Evolutionary conservation across 2,329 filamentous ascomycete genomes (phyloP).

Genomic region (Trichoderma atroviride): DNA sequence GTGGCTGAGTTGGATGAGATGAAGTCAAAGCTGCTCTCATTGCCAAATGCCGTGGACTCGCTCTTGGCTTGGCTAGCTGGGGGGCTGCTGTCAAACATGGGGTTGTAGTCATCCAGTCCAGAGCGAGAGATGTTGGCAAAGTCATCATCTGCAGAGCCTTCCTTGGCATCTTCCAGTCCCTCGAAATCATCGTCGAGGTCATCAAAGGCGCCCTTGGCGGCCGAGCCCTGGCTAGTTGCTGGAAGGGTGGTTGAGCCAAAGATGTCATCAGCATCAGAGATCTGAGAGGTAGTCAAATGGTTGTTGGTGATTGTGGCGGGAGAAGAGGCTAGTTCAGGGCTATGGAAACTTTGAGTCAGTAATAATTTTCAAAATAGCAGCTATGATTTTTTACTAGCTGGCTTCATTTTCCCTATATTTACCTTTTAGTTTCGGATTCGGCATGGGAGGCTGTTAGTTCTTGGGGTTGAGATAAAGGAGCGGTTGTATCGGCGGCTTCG

Average conservation of each 20-base stretch:
- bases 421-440: slow-evolving; percentile 35
- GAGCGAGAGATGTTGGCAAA: slow-evolving; percentile 74
- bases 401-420: slow-evolving; percentile 22
- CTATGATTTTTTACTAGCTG: background rate
- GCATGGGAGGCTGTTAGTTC: slow-evolving; percentile 28
- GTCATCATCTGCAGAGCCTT: slow-evolving; percentile 77
- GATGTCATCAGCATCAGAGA: slow-evolving; percentile 47
- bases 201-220: slow-evolving; percentile 62
- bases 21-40: slow-evolving; percentile 63
- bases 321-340: slow-evolving; percentile 38
- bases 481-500: background rate
- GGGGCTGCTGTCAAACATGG: slow-evolving; percentile 74
- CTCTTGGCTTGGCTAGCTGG: slow-evolving; percentile 57
- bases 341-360: slow-evolving; percentile 25
- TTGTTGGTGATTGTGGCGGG: slow-evolving; percentile 37
- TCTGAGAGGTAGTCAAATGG: slow-evolving; percentile 30
- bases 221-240: slow-evolving; percentile 35
- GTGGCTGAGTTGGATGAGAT: slow-evolving; percentile 44
- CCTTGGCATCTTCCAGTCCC: slow-evolving; percentile 81
- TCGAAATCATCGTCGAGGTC: slow-evolving; percentile 82
- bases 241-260: slow-evolving; percentile 43
- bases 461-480: slow-evolving; percentile 34
- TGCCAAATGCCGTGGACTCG: slow-evolving; percentile 55
- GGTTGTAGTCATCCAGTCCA: slow-evolving; percentile 76
- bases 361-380: background rate